A percentile compares a stretch with the other conserved stretches of the same genome.
Conservation (phyloP, 2,329 filamentous ascomycete species). For the Verticillium nonalfalfae region DNA sequence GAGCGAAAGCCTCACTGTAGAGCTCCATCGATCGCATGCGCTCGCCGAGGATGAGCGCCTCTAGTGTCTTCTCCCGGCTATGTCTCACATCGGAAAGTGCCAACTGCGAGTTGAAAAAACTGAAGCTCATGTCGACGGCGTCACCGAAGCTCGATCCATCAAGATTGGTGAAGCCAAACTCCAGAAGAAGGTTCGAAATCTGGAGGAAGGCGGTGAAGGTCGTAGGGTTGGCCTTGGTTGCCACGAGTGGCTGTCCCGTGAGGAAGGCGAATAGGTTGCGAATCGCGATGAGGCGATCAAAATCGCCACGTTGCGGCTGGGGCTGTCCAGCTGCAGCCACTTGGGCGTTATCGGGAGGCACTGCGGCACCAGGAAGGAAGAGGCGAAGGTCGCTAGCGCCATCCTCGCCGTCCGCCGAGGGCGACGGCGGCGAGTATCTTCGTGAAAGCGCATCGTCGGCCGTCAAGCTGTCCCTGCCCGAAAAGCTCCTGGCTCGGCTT, state of each 20-base stretch:
- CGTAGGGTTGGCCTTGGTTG: slow-evolving; percentile 44
- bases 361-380: slow-evolving; percentile 40
- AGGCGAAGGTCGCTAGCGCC: slow-evolving; percentile 38
- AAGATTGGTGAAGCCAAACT: slow-evolving; percentile 50
- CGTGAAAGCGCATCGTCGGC: slow-evolving; percentile 38
- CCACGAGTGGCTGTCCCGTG: slow-evolving; percentile 56
- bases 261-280: slow-evolving; percentile 63
- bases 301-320: slow-evolving; percentile 25
- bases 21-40: slow-evolving; percentile 74
- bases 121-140: slow-evolving; percentile 58
- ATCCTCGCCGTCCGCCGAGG: slow-evolving; percentile 24
- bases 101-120: slow-evolving; percentile 71
- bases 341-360: slow-evolving; percentile 29
- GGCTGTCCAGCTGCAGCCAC: slow-evolving; percentile 22
- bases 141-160: slow-evolving; percentile 55
- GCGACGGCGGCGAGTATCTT: slow-evolving; percentile 28
- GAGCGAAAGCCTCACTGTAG: slow-evolving; percentile 88
- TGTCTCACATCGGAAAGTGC: slow-evolving; percentile 71
- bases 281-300: slow-evolving; percentile 51
- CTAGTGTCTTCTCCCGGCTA: slow-evolving; percentile 82
- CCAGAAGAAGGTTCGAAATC: slow-evolving; percentile 45
- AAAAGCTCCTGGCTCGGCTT: slow-evolving; percentile 36
- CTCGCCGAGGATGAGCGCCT: slow-evolving; percentile 85
- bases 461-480: slow-evolving; percentile 38
- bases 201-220: slow-evolving; percentile 49